phyloP scores from a whole-genome alignment of 306 rosid species.

The Echinosophora koreensis region DNA sequence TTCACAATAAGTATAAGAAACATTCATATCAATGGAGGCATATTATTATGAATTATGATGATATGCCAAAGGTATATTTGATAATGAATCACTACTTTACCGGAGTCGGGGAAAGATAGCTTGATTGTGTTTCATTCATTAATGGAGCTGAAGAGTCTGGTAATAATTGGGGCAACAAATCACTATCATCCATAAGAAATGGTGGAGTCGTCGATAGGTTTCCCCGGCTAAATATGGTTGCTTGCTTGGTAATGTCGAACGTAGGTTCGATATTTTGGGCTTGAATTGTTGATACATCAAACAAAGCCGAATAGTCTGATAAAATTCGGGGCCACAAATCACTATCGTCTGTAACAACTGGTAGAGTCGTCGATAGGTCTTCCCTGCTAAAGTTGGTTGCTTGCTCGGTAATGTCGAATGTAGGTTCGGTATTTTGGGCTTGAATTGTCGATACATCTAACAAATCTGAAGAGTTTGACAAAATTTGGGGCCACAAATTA shows the following conservation, averaged over 20 bases:
- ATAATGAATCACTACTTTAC: slow-evolving; percentile 5
- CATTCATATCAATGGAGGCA: not conserved
- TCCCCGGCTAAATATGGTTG: not conserved
- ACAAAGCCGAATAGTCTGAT: no score
- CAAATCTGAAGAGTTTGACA: no score
- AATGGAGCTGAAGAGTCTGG: not conserved
- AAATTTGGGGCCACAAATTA: no score
- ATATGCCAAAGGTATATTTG: not conserved
- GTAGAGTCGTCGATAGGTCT: no score
- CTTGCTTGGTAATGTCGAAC: not conserved
- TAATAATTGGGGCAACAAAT: not conserved
- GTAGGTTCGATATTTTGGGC: not conserved
- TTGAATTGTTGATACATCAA: not conserved
- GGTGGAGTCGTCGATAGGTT: not conserved
- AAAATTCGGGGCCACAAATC: not conserved
- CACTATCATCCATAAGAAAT: not conserved
- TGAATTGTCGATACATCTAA: not conserved
- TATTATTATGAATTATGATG: not conserved
- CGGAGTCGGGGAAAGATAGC: not conserved
- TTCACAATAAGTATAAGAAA: not conserved
- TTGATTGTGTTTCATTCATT: not conserved
- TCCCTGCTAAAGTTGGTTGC: not conserved
- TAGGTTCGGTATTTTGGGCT: not conserved
- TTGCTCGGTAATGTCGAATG: not conserved
- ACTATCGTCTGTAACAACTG: not conserved